These are phyloP conservation scores for Trichopus zeylanicus DNA, from an alignment of 116 monocot genomes.

Conservation along the genomic window DNA sequence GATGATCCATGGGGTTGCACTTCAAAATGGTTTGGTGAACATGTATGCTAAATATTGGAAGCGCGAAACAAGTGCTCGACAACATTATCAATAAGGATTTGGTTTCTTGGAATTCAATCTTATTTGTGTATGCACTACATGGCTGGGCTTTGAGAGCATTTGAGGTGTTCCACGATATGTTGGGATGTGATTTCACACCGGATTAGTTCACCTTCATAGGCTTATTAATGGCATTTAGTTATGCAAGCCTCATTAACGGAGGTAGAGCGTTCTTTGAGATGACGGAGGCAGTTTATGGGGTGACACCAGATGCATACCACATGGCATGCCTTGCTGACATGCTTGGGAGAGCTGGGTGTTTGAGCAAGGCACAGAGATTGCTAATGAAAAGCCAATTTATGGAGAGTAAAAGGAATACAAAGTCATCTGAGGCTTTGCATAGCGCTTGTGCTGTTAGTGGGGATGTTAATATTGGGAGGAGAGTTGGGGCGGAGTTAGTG, in stretches of 20 bases:
- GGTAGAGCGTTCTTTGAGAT: conserved; percentile 20
- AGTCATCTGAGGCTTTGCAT: conserved; percentile 29
- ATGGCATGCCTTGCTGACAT: conserved; percentile 49
- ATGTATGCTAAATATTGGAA: conserved; percentile 67
- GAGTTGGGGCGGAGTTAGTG: conserved; percentile 33
- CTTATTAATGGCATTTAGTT: conserved; percentile 57
- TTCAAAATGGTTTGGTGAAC: conserved; percentile 41
- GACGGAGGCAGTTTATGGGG: conserved; percentile 25
- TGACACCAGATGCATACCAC: conserved; percentile 35
- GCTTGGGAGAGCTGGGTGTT: conserved; percentile 42
- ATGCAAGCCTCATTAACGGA: conserved; percentile 44
- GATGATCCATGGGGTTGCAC: conserved; percentile 33
- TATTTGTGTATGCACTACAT: conserved; percentile 45
- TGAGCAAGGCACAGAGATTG: conserved; percentile 24
- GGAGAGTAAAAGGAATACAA: background rate
- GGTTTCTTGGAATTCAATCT: conserved; percentile 72
- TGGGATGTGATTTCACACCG: conserved; percentile 4
- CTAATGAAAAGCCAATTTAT: conserved; percentile 2
- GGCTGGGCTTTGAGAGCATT: conserved; percentile 36
- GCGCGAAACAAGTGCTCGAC: conserved; percentile 30
- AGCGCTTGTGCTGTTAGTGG: conserved; percentile 23
- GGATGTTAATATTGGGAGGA: conserved; percentile 18
- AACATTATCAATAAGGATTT: conserved; percentile 28
- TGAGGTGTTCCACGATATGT: conserved; percentile 26
- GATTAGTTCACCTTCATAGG: conserved; percentile 59